Conservation (phyloP, 495 filamentous ascomycete genomes). For the Achaetomiella virescens region DNA sequence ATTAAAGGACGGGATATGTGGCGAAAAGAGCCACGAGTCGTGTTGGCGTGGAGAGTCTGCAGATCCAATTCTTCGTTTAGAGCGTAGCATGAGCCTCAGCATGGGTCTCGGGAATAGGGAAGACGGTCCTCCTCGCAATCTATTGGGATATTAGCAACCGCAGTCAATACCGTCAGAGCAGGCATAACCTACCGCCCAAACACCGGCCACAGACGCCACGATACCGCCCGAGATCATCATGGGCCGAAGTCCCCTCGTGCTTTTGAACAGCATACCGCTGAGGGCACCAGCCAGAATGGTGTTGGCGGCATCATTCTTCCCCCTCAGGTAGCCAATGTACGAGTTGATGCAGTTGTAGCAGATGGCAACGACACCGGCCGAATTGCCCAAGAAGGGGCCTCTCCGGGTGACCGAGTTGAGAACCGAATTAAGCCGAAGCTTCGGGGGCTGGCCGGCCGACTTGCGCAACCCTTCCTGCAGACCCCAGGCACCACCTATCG, state of each 20-base stretch:
- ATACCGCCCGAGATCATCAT: conserved; percentile 91
- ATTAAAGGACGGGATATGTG: conserved; percentile 20
- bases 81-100: conserved; percentile 2
- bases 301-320: conserved; percentile 88
- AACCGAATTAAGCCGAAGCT: conserved; percentile 85
- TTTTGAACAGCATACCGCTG: conserved; percentile 93
- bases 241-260: conserved; percentile 77
- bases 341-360: conserved; percentile 93
- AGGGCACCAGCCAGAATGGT: conserved; percentile 76
- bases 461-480: conserved; percentile 77
- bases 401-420: conserved; percentile 87
- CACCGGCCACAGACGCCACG: conserved; percentile 75
- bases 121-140: conserved; percentile 29
- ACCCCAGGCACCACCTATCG: conserved; percentile 88
- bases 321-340: conserved; percentile 74
- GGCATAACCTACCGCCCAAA: conserved; percentile 69
- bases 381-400: conserved; percentile 96
- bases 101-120: conserved; percentile 18
- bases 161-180: background rate
- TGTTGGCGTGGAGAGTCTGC: background rate
- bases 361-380: conserved; percentile 88
- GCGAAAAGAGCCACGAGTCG: conserved; percentile 1
- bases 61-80: conserved; percentile 4
- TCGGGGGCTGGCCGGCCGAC: conserved; percentile 69
- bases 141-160: conserved; percentile 6